phyloP scores from a whole-genome alignment of 2,329 filamentous ascomycete species.

The Diaporthe sp. region DNA sequence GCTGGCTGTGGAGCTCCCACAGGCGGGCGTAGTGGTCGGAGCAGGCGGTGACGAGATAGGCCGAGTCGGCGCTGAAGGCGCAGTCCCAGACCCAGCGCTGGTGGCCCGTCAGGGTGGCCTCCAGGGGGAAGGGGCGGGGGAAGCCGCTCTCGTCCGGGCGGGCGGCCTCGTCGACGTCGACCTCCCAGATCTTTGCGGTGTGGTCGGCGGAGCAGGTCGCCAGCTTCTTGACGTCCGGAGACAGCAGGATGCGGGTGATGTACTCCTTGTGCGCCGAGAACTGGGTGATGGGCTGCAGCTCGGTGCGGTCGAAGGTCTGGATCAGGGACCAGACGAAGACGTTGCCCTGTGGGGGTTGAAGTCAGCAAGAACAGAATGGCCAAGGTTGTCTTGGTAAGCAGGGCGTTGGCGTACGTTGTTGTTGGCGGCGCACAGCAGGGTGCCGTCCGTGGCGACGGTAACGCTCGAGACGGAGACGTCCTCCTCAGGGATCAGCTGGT shows the following conservation, averaged over 20 bases:
- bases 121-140: constrained; percentile 76
- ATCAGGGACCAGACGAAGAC: constrained; percentile 98
- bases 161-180: constrained; percentile 71
- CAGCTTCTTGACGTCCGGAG: constrained; percentile 92
- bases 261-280: constrained; percentile 93
- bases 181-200: constrained; percentile 95
- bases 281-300: constrained; percentile 86
- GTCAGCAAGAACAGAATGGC: not conserved
- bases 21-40: constrained; percentile 92
- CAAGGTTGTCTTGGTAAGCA: not conserved
- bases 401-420: constrained; percentile 71
- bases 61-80: constrained; percentile 91
- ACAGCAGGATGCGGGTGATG: constrained; percentile 90
- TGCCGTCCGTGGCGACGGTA: constrained; percentile 94
- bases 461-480: constrained; percentile 94
- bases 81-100: constrained; percentile 99
- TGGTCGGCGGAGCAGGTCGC: constrained; percentile 95
- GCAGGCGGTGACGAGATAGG: constrained; percentile 92
- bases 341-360: constrained; percentile 72
- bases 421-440: constrained; percentile 91
- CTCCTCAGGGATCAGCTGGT: constrained; percentile 95
- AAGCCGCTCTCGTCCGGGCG: constrained; percentile 46
- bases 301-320: constrained; percentile 83
- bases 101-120: constrained; percentile 89
- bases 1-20: constrained; percentile 89